Evolutionary conservation across 192 early-diverging fungal species (phyloP).

Genomic region (Coemansia sp.): DNA sequence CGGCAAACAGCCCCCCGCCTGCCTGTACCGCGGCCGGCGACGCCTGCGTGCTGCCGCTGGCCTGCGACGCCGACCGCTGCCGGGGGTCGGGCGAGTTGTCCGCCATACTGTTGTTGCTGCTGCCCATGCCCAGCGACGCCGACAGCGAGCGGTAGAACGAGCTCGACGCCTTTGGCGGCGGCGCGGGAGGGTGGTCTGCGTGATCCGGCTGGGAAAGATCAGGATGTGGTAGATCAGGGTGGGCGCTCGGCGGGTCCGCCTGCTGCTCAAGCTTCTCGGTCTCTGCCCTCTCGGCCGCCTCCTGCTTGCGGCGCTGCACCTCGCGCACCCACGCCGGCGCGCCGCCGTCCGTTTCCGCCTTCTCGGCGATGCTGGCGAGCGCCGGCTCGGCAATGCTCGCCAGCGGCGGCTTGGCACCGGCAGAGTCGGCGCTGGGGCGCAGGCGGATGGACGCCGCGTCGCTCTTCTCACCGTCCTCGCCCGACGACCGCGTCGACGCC

Average conservation of each 20-base stretch:
- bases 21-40: slow-evolving; percentile 3
- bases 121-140: slow-evolving; percentile 40
- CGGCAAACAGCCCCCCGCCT: slow-evolving; percentile 36
- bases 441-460: slow-evolving; percentile 28
- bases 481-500: slow-evolving; percentile 30
- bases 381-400: slow-evolving; percentile 13
- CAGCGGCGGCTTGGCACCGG: not conserved
- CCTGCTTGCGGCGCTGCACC: slow-evolving; percentile 46
- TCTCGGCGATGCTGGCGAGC: slow-evolving; percentile 30
- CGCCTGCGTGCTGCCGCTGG: not conserved
- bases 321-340: slow-evolving; percentile 43
- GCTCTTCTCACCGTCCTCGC: not conserved
- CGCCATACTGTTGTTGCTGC: not conserved
- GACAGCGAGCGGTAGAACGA: slow-evolving; percentile 49
- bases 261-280: not conserved
- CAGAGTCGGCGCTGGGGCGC: slow-evolving; percentile 34
- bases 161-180: slow-evolving; percentile 5
- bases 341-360: not conserved
- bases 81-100: slow-evolving; percentile 14
- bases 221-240: slow-evolving; percentile 12
- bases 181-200: not conserved
- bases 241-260: slow-evolving; percentile 4
- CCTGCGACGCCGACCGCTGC: slow-evolving; percentile 39
- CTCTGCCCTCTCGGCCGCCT: slow-evolving; percentile 28
- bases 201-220: not conserved